Evolutionary conservation across 768 basidiomycete genomes (phyloP).

Genomic region (Russula griseocarnosa): DNA sequence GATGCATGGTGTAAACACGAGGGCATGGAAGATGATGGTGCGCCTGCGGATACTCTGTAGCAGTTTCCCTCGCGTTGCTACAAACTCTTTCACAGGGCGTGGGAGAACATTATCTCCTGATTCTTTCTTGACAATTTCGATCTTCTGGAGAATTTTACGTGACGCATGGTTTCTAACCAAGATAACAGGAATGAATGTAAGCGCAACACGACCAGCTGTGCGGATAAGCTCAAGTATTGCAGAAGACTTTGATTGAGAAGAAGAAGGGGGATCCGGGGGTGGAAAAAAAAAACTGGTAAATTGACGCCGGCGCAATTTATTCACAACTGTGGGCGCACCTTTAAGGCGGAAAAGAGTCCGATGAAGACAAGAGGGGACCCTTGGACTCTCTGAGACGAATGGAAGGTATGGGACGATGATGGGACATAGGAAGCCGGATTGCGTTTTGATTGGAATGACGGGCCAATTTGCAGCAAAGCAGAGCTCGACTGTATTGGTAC

Average conservation of each 20-base stretch:
- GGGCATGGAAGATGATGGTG: conserved; percentile 48
- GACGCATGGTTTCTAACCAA: conserved; percentile 55
- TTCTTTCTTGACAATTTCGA: conserved; percentile 41
- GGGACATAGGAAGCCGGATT: neutral
- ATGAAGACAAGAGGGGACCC: conserved; percentile 39
- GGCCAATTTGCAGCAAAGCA: conserved; percentile 14
- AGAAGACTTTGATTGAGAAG: no score
- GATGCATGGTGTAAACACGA: conserved; percentile 57
- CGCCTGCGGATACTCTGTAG: conserved; percentile 48
- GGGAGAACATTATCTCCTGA: conserved; percentile 40
- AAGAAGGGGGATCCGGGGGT: neutral
- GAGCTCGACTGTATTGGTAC: conserved; percentile 18
- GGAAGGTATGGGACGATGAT: conserved; percentile 34
- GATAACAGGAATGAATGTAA: conserved; percentile 72
- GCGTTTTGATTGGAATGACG: neutral
- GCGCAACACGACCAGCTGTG: conserved; percentile 63
- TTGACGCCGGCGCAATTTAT: conserved; percentile 2
- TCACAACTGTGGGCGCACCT: conserved; percentile 43
- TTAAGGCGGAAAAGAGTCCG: conserved; percentile 58
- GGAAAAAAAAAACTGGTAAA: conserved; percentile 9
- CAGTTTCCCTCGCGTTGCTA: conserved; percentile 48
- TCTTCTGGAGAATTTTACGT: conserved; percentile 47
- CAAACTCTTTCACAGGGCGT: conserved; percentile 36
- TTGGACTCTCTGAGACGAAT: conserved; percentile 39
- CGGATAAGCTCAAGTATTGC: conserved; percentile 67